Percentiles rank a stretch among this genome's conserved stretches.
Conservation (phyloP, 1,284 basidiomycete genomes). For the Abortiporus biennis region DNA sequence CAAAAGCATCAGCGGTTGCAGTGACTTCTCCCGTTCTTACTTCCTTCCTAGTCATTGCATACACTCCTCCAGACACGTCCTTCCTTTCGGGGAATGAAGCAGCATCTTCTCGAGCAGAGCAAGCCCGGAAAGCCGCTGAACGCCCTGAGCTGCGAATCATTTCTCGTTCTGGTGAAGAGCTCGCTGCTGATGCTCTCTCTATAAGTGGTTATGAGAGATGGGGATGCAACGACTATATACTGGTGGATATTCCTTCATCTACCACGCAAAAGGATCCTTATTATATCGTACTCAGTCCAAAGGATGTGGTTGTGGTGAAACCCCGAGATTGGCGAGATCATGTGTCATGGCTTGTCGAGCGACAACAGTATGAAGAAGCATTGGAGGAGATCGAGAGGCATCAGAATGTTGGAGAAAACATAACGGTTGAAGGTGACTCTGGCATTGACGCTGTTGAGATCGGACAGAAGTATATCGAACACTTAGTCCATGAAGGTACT, state of each 20-base stretch:
- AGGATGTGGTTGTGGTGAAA: constrained; percentile 81
- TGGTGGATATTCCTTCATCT: constrained; percentile 43
- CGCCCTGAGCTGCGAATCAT: constrained; percentile 93
- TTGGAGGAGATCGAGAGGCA: constrained; percentile 73
- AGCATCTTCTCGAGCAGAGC: constrained; percentile 62
- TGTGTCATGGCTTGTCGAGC: constrained; percentile 89
- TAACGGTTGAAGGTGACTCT: constrained; percentile 25
- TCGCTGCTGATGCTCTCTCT: constrained; percentile 80
- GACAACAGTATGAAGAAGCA: constrained; percentile 84
- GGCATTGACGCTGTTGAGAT: constrained; percentile 68
- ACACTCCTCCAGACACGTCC: constrained; percentile 64
- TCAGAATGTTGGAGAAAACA: constrained; percentile 28
- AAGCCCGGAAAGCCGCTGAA: constrained; percentile 77
- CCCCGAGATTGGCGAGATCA: constrained; percentile 89
- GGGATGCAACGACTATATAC: constrained; percentile 89
- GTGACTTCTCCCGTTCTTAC: constrained; percentile 34
- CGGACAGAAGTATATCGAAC: constrained; percentile 79
- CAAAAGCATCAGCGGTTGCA: constrained; percentile 15
- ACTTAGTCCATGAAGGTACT: constrained; percentile 71
- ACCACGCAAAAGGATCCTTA: constrained; percentile 33
- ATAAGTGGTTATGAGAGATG: constrained; percentile 78
- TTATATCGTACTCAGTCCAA: constrained; percentile 83
- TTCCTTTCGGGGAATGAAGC: constrained; percentile 54
- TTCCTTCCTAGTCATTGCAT: constrained; percentile 83
- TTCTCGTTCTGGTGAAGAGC: constrained; percentile 83